phyloP scores from a whole-genome alignment of 2,329 filamentous ascomycete species.

The Madurella fahalii region DNA sequence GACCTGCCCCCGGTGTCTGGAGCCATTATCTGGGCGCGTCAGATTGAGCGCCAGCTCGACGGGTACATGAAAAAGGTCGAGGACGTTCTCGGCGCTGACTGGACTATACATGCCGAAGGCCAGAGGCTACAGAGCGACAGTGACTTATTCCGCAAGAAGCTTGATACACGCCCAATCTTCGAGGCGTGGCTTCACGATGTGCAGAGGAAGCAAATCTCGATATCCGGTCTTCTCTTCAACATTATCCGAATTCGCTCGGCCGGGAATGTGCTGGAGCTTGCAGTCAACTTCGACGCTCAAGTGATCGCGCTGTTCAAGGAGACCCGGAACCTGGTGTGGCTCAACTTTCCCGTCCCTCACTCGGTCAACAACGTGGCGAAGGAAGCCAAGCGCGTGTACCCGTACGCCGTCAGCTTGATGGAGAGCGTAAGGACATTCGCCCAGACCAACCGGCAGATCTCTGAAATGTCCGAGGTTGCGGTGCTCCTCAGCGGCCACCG shows the following conservation, averaged over 20 bases:
- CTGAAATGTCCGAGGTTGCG: conserved; percentile 80
- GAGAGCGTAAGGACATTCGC: conserved; percentile 93
- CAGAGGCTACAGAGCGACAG: conserved; percentile 91
- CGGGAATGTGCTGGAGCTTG: conserved; percentile 81
- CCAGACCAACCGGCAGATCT: conserved; percentile 81
- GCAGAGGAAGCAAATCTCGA: conserved; percentile 80
- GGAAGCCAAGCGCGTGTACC: conserved; percentile 97
- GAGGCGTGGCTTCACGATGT: conserved; percentile 95
- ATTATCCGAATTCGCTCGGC: conserved; percentile 85
- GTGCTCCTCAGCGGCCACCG: conserved; percentile 86
- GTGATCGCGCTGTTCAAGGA: conserved; percentile 99
- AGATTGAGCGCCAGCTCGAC: conserved; percentile 93
- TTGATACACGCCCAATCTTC: conserved; percentile 90
- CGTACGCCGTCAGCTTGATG: conserved; percentile 96
- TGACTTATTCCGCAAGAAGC: conserved; percentile 89
- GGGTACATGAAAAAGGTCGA: conserved; percentile 99
- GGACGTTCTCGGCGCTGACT: conserved; percentile 90
- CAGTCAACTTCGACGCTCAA: conserved; percentile 94
- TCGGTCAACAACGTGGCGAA: conserved; percentile 94
- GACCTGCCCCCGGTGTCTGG: conserved; percentile 94
- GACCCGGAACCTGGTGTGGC: conserved; percentile 91
- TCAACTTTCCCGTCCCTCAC: conserved; percentile 91
- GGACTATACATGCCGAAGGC: conserved; percentile 90
- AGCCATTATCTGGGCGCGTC: conserved; percentile 94
- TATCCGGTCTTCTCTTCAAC: conserved; percentile 86